Evolutionary conservation across 2,329 filamentous ascomycete species (phyloP).

Genomic region (Nemania sp.): DNA sequence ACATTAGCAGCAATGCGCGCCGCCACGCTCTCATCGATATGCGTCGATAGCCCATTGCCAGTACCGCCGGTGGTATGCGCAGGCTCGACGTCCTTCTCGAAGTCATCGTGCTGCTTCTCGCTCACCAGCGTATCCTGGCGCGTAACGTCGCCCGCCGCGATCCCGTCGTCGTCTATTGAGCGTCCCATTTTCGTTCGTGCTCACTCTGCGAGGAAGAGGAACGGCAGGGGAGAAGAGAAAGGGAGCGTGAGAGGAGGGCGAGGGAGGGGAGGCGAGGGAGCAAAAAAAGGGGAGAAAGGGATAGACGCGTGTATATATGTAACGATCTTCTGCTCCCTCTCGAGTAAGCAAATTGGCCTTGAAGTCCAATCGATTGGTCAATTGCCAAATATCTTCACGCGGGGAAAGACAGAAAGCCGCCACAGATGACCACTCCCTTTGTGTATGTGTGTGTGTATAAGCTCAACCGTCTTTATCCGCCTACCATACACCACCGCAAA

Average conservation of each 20-base stretch:
- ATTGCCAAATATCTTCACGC: too few species aligned
- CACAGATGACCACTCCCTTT: too few species aligned
- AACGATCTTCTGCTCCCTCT: too few species aligned
- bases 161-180: slow-evolving; percentile 13
- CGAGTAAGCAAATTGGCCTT: too few species aligned
- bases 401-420: too few species aligned
- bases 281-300: too few species aligned
- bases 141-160: slow-evolving; percentile 21
- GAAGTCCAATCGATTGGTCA: too few species aligned
- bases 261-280: background rate
- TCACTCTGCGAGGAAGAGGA: too few species aligned
- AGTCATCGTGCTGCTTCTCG: slow-evolving; percentile 24
- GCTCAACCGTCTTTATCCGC: too few species aligned
- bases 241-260: background rate
- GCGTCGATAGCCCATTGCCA: slow-evolving; percentile 21
- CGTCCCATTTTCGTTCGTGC: background rate
- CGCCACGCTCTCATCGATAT: slow-evolving; percentile 34
- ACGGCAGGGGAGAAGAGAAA: background rate
- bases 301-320: too few species aligned
- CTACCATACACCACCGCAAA: too few species aligned
- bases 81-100: slow-evolving; percentile 30
- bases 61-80: background rate
- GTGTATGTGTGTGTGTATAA: too few species aligned
- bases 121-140: slow-evolving; percentile 22
- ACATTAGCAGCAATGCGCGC: slow-evolving; percentile 37